Evolutionary conservation across 805 yeast genomes (phyloP), one percentile per base, ranked within the genome.

Genomic region (Kodamaea sagamina): DNA sequence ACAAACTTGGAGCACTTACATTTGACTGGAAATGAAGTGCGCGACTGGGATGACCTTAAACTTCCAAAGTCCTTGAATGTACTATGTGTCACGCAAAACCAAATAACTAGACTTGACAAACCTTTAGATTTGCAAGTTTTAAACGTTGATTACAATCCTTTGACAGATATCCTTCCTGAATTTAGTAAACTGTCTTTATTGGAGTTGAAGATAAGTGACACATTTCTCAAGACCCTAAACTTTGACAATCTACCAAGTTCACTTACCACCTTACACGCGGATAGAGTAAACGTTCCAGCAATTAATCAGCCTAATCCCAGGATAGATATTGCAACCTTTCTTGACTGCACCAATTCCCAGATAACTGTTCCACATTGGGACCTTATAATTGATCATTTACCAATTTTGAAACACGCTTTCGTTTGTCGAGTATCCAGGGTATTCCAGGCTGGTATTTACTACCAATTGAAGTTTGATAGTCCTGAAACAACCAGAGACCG

Each of bases 1-100:
- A 26, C 22, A 13, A 11, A 16, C 17, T 36, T 36, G 24, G 24
- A 25, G 6, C 39, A 36, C 32, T 36, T 36, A 18, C 39, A 36
- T 15, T 9, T 36, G 11, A 16, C 19, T 15, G 39, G 32, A 3
- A 36, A 36, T 27, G 24, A 36, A 16, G 7, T 36, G 18, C 12
- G 7, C 12, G 24, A 7, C 32, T 24, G 27, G 32, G 24, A 36
- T 9, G 32, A 25, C n/a, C 3, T 36, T 5, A 6, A 36, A 13
- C n/a, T 17, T 3, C 26, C 39, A 10, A 22, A 31, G 5, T 21
- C 25, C 3, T 16, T 36, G 17, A 27, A 26, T 3, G 18, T 25
- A 3, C 21, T 36, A 9, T 36, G 39, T 12, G 15, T 25, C 12
- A 27, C 21, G 6, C 11, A 16, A n/a, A 36, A 36, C 22, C 18